A percentile compares a stretch with the other conserved stretches of the same genome.
Conservation (phyloP, 805 yeast genomes). For the Helenozyma rhizophorensis region DNA sequence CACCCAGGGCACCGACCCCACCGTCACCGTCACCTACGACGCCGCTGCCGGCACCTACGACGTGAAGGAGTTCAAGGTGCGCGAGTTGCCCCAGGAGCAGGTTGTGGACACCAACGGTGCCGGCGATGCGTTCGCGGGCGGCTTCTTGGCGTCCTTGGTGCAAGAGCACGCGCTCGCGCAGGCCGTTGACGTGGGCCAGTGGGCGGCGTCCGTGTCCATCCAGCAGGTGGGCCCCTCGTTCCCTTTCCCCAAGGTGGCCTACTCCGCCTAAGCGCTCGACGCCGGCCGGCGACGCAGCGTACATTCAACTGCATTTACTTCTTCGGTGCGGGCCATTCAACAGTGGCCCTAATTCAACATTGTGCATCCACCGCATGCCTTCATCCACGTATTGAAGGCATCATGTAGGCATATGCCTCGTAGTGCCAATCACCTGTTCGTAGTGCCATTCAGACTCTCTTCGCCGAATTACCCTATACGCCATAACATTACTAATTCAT, state of each 20-base stretch:
- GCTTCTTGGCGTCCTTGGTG: slow-evolving; percentile 86
- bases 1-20: slow-evolving; percentile 94
- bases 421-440: too few species aligned
- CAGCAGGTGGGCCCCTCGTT: slow-evolving; percentile 94
- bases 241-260: slow-evolving; percentile 71
- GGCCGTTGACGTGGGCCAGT: slow-evolving; percentile 82
- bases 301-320: too few species aligned
- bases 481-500: too few species aligned
- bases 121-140: slow-evolving; percentile 98
- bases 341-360: too few species aligned
- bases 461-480: too few species aligned
- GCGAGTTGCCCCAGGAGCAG: slow-evolving; percentile 59
- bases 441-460: too few species aligned
- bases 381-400: too few species aligned
- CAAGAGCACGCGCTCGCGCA: slow-evolving; percentile 58
- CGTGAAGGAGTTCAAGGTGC: slow-evolving; percentile 60
- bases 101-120: slow-evolving; percentile 97
- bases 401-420: too few species aligned
- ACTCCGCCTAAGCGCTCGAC: slow-evolving; percentile 19
- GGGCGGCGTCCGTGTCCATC: slow-evolving; percentile 90
- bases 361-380: too few species aligned
- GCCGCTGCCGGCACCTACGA: slow-evolving; percentile 42
- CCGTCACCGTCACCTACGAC: slow-evolving; percentile 67
- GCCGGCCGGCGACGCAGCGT: neutral
- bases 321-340: too few species aligned